These are phyloP conservation scores for Microdochium nivale DNA, from an alignment of 2,329 filamentous ascomycete species.

Conservation along the genomic window DNA sequence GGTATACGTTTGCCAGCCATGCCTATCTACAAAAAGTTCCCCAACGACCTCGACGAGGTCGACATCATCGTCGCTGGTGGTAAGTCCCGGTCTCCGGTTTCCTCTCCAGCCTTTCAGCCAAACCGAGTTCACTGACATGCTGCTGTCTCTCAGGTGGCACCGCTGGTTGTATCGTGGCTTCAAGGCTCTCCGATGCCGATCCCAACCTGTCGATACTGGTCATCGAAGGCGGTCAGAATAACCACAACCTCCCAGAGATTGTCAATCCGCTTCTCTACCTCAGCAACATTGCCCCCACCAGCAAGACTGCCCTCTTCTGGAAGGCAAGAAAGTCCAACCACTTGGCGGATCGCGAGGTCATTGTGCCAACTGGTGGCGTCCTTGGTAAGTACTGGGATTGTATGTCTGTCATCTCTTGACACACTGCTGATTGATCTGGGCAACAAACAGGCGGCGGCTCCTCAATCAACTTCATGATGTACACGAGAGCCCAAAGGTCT, in stretches of 20 bases:
- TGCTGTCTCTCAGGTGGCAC: slow-evolving; percentile 27
- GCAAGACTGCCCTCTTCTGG: slow-evolving; percentile 36
- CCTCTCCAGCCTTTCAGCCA: neutral
- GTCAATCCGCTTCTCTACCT: slow-evolving; percentile 40
- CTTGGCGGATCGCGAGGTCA: slow-evolving; percentile 31
- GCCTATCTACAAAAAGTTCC: slow-evolving; percentile 12
- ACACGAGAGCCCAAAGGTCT: slow-evolving; percentile 17
- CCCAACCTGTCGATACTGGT: slow-evolving; percentile 39
- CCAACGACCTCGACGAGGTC: slow-evolving; percentile 28
- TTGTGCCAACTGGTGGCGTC: slow-evolving; percentile 19
- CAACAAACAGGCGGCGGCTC: slow-evolving; percentile 27
- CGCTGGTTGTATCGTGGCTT: slow-evolving; percentile 39
- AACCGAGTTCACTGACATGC: neutral
- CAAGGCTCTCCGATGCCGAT: slow-evolving; percentile 39
- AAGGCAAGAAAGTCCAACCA: slow-evolving; percentile 33
- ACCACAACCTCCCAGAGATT: slow-evolving; percentile 37
- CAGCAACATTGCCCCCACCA: slow-evolving; percentile 34
- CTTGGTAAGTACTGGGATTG: slow-evolving; percentile 1
- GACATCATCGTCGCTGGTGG: slow-evolving; percentile 44
- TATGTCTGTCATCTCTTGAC: neutral
- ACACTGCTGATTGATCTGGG: neutral
- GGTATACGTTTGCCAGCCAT: slow-evolving; percentile 3
- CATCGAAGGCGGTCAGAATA: slow-evolving; percentile 45
- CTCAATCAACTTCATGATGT: slow-evolving; percentile 34
- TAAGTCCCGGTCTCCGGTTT: slow-evolving; percentile 8